These are phyloP conservation scores for Dactylorhiza incarnata DNA, from an alignment of 106 monocot genomes.

Conservation along the genomic window DNA sequence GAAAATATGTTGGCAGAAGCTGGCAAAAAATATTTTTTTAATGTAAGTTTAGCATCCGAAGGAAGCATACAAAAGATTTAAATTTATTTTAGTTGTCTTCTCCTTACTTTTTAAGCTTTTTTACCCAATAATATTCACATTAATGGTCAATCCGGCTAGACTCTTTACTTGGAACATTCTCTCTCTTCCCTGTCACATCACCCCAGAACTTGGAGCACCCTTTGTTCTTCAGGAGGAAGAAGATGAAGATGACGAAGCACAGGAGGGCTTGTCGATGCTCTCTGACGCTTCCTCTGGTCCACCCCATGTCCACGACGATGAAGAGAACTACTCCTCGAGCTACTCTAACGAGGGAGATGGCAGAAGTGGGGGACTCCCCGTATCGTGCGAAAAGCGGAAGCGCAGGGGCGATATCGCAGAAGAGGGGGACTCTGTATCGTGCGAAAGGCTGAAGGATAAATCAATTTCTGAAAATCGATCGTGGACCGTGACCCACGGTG, in stretches of 20 bases:
- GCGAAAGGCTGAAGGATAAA: no score
- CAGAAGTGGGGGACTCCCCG: neutral
- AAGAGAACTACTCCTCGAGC: constrained; percentile 1
- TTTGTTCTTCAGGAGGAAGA: constrained; percentile 13
- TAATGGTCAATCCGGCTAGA: constrained; percentile 90
- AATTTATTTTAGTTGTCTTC: no score
- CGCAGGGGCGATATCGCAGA: no score
- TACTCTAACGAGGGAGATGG: neutral
- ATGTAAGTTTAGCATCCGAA: no score
- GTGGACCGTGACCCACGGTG: no score
- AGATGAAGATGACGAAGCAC: constrained; percentile 41
- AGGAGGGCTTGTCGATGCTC: constrained; percentile 84
- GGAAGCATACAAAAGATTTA: no score
- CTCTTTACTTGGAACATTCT: constrained; percentile 65
- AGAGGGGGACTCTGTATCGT: no score
- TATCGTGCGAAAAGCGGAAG: no score
- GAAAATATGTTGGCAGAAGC: no score
- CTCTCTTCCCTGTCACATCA: constrained; percentile 17
- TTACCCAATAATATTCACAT: constrained; percentile 27
- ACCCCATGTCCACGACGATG: constrained; percentile 41
- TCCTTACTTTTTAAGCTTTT: no score
- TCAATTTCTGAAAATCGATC: no score
- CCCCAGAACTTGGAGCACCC: neutral
- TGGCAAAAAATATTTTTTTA: no score
- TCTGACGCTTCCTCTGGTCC: constrained; percentile 98